Evolutionary conservation across 176 grass and related monocot species (phyloP), one percentile per base, ranked within the genome.

Genomic region (Aegilops longissima): DNA sequence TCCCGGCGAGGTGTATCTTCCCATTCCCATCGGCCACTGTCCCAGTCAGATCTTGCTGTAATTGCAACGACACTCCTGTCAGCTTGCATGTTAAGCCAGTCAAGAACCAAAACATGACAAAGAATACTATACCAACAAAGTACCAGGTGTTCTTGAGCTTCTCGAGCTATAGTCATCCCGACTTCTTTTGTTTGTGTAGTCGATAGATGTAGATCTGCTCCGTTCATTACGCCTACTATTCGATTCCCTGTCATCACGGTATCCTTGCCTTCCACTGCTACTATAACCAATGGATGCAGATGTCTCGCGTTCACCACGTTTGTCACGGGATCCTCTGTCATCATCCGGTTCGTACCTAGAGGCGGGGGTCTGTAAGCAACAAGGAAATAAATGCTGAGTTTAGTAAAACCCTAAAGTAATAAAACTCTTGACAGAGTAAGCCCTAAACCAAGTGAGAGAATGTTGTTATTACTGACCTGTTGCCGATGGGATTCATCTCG

Each of bases 11-110:
- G 97, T 21, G 97, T 94, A 80, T 99, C 97, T 84, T 99, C 94
- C 97, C 97, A 99, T 78, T 99, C 97, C 94, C 89, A 96, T 81
- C 83, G 90, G 14, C 92, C 94, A 81, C 91, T 86, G 45, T 99
- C 94, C 97, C 94, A 99, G 49, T 94, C 94, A 80, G 94, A 99
- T 80, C 94, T 91, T 54, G 59, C 97, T 78, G 69, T 66, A 85
- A 90, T 42, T 4, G 17, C 3, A 79, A 76, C 34, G 42, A 80
- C 63, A 77, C 25, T 76, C 49, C 70, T 73, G 54, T 81, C 63
- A 86, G 67, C 24, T 74, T 42, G 68, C 73, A 27, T 79, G 64
- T 85, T 65, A 89, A 78, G n/a, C 23, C 36, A 88, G 47, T 47
- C 5, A 11, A 54, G 51, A 20, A 64, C 33, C 34, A 2, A 81